Conservation (phyloP, 257 asterid genomes). For the Echium plantagineum region DNA sequence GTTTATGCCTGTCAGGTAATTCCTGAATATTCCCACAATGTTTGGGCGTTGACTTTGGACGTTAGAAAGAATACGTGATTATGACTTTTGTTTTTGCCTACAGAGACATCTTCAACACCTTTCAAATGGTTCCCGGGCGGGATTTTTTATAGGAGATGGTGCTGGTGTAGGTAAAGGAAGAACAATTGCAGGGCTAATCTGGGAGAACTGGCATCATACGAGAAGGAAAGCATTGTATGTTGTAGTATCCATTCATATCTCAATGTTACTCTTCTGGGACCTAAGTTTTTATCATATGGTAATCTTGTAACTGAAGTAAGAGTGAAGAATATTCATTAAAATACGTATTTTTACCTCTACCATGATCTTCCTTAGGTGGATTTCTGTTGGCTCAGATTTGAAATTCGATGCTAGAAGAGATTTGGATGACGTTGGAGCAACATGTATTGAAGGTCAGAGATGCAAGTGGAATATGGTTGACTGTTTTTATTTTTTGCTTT, state of each 20-base stretch:
- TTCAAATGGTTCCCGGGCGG: slow-evolving; percentile 78
- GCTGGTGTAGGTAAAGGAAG: slow-evolving; percentile 99
- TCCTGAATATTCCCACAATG: slow-evolving; percentile 11
- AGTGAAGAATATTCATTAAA: slow-evolving; percentile 1
- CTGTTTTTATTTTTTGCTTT: not conserved
- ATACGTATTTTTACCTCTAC: slow-evolving; percentile 14
- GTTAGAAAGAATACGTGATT: not conserved
- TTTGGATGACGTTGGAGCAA: slow-evolving; percentile 89
- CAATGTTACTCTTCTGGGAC: not conserved
- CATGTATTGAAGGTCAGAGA: slow-evolving; percentile 59
- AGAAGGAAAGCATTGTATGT: slow-evolving; percentile 88
- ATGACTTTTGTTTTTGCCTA: slow-evolving; percentile 9
- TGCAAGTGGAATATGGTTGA: slow-evolving; percentile 2
- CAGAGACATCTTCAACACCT: slow-evolving; percentile 97
- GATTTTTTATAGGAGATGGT: slow-evolving; percentile 98
- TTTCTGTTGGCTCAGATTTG: slow-evolving; percentile 97
- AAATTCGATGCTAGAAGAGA: slow-evolving; percentile 92
- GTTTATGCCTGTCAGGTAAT: slow-evolving; percentile 95
- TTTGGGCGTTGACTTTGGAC: slow-evolving; percentile 8
- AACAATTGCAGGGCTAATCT: slow-evolving; percentile 92
- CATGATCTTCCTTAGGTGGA: slow-evolving; percentile 63
- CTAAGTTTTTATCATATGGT: not conserved
- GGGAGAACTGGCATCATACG: slow-evolving; percentile 94
- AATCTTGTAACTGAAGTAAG: slow-evolving; percentile 4
- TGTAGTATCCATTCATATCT: not conserved